A percentile compares a stretch with the other conserved stretches of the same genome.
Conservation (phyloP, 345 rosid genomes). For the Eucalyptus paniculata region DNA sequence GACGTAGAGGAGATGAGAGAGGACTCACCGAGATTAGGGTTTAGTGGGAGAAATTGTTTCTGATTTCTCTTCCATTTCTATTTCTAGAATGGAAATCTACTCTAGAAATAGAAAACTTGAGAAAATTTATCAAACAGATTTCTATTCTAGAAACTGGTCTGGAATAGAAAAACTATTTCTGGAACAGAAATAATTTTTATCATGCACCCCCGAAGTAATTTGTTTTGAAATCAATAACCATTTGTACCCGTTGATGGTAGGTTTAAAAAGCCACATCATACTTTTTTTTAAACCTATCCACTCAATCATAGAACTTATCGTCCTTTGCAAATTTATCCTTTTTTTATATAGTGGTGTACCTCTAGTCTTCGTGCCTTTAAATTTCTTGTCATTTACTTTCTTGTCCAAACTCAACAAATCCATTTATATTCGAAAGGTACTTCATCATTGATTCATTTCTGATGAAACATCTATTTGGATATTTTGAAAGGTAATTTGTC, state of each 20-base stretch:
- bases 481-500: not conserved
- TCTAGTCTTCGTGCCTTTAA: not conserved
- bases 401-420: not conserved
- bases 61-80: too few species aligned
- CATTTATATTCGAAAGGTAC: not conserved
- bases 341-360: not conserved
- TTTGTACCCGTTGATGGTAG: not conserved
- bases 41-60: too few species aligned
- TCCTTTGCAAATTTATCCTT: not conserved
- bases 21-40: too few species aligned
- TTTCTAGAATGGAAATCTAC: too few species aligned
- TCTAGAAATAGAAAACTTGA: too few species aligned
- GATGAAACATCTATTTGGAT: too few species aligned
- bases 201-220: not conserved
- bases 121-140: too few species aligned
- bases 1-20: too few species aligned
- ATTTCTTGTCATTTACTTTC: not conserved
- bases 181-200: too few species aligned
- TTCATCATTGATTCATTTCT: not conserved
- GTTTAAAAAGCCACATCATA: not conserved
- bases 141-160: too few species aligned
- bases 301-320: not conserved
- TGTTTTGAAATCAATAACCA: not conserved
- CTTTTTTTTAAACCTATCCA: too few species aligned
- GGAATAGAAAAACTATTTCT: too few species aligned